Conservation (phyloP, 306 rosid species). For the Chamaecrista fasciculata region DNA sequence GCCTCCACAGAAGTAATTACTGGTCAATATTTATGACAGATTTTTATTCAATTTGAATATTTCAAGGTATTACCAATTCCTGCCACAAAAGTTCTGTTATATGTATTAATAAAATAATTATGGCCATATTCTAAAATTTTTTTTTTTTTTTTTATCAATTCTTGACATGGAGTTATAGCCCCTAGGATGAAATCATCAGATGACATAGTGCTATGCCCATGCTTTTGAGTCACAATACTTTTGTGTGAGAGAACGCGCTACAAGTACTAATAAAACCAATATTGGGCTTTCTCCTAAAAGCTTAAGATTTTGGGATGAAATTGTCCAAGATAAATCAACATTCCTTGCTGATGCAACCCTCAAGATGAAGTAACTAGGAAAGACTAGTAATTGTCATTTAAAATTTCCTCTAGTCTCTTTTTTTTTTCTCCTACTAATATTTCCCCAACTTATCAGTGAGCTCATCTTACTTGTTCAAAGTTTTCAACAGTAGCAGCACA, state of each 20-base stretch:
- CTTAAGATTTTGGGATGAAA: neutral
- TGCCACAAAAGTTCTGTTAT: neutral
- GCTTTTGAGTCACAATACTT: neutral
- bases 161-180: neutral
- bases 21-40: constrained; percentile 1
- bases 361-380: constrained; percentile 7
- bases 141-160: no score
- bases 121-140: neutral
- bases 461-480: constrained; percentile 70
- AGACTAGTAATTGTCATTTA: neutral
- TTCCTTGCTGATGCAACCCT: constrained; percentile 13
- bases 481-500: constrained; percentile 72
- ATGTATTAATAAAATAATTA: neutral
- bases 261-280: neutral
- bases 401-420: neutral
- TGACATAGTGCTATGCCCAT: neutral
- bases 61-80: constrained; percentile 18
- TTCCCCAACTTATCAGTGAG: constrained; percentile 14
- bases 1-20: neutral
- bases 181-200: neutral
- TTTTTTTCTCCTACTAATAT: neutral
- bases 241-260: neutral
- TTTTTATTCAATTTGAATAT: constrained; percentile 18
- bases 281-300: neutral
- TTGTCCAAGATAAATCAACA: neutral